A percentile compares a stretch with the other conserved stretches of the same genome.
phyloP scores from a whole-genome alignment of 495 filamentous ascomycete genomes.

The Penicillium antarcticum region DNA sequence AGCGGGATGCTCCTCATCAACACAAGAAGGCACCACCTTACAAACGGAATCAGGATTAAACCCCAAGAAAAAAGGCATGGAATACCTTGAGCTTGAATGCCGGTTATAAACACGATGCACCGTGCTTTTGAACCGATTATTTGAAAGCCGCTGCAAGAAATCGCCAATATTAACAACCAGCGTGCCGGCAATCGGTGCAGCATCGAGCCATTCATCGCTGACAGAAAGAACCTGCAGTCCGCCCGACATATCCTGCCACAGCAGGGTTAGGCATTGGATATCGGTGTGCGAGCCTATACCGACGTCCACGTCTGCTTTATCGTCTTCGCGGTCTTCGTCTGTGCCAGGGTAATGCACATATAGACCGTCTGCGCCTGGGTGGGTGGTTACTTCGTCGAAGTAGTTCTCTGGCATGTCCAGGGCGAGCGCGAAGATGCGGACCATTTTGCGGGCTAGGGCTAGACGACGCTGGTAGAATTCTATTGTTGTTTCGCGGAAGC shows the following conservation, averaged over 20 bases:
- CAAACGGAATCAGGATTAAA: conserved; percentile 44
- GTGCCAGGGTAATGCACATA: conserved; percentile 50
- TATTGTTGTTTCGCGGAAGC: conserved; percentile 44
- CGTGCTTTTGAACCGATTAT: conserved; percentile 57
- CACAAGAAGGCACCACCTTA: conserved; percentile 49
- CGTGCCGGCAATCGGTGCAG: conserved; percentile 51
- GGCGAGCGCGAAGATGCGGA: conserved; percentile 47
- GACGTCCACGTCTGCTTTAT: conserved; percentile 30
- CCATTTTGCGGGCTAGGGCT: conserved; percentile 43
- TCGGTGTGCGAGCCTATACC: conserved; percentile 58
- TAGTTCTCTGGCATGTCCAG: conserved; percentile 48
- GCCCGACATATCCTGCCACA: conserved; percentile 52
- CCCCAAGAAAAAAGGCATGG: conserved; percentile 60
- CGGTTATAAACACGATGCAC: conserved; percentile 56
- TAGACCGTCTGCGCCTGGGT: conserved; percentile 48
- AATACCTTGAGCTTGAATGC: conserved; percentile 44
- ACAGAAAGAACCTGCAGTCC: conserved; percentile 52
- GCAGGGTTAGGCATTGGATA: conserved; percentile 54
- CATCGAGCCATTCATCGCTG: conserved; percentile 54
- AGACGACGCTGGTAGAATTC: conserved; percentile 48
- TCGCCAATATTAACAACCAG: conserved; percentile 67
- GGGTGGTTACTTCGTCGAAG: conserved; percentile 48
- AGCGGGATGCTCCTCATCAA: conserved; percentile 49
- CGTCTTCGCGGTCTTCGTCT: conserved; percentile 23
- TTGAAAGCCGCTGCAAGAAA: conserved; percentile 60